These are phyloP conservation scores for Yarrowia porcina DNA, from an alignment of 805 yeast genomes.

Conservation along the genomic window DNA sequence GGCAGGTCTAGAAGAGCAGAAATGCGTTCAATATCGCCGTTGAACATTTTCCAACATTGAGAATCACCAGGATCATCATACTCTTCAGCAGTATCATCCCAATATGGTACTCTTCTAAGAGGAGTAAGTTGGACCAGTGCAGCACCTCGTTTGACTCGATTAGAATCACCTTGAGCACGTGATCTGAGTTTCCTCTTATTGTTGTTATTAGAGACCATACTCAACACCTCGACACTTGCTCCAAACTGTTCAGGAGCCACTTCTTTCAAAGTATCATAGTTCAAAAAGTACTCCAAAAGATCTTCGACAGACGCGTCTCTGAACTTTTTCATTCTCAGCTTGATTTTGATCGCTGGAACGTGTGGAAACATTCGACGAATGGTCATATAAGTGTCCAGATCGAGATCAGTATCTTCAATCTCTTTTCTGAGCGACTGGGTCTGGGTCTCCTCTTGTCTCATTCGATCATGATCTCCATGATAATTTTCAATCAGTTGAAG, in stretches of 20 bases:
- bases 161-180: conserved; percentile 6
- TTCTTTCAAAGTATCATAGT: conserved; percentile 15
- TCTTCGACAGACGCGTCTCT: not conserved
- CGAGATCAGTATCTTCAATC: conserved; percentile 12
- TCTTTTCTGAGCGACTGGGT: not conserved
- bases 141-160: conserved; percentile 8
- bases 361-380: conserved; percentile 15
- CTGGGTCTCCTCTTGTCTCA: conserved; percentile 1
- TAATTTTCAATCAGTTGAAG: conserved; percentile 17
- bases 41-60: conserved; percentile 20
- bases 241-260: conserved; percentile 13
- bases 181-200: not conserved
- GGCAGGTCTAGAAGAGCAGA: not conserved
- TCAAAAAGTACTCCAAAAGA: conserved; percentile 13
- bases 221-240: conserved; percentile 4
- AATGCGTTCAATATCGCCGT: not conserved
- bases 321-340: conserved; percentile 16
- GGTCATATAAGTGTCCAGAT: conserved; percentile 2
- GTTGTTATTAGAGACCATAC: not conserved
- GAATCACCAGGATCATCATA: conserved; percentile 14
- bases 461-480: not conserved
- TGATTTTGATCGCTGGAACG: conserved; percentile 3
- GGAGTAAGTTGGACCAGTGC: conserved; percentile 16
- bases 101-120: not conserved
- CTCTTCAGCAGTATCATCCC: not conserved